Percentiles rank a stretch among this genome's conserved stretches.
phyloP scores from a whole-genome alignment of 2,329 filamentous ascomycete species.

The Diaporthe australafricana region DNA sequence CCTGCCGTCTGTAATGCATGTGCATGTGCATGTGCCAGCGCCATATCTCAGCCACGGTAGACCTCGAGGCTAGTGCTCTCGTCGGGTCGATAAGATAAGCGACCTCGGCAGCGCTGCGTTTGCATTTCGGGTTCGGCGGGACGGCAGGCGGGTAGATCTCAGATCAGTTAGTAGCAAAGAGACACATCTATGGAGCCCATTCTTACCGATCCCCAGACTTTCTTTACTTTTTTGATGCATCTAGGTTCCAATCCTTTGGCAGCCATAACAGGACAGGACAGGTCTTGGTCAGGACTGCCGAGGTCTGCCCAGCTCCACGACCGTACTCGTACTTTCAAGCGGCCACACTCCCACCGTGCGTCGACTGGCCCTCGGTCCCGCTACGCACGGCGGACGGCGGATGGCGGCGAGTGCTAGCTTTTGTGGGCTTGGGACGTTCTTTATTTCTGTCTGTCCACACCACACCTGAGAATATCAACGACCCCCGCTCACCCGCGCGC shows the following conservation, averaged over 20 bases:
- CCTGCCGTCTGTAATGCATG: background rate
- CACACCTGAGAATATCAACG: constrained; percentile 4
- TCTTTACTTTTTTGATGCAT: background rate
- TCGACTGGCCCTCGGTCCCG: background rate
- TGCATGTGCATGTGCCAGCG: background rate
- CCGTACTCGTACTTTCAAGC: background rate
- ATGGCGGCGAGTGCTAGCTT: constrained; percentile 12
- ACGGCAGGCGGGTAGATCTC: constrained; percentile 23
- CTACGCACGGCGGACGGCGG: background rate
- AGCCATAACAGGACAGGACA: background rate
- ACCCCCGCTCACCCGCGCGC: constrained; percentile 3
- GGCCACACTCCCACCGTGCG: constrained; percentile 8
- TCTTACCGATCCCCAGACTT: constrained; percentile 12
- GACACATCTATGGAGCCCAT: constrained; percentile 13
- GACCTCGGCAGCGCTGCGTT: constrained; percentile 12
- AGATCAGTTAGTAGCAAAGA: constrained; percentile 4
- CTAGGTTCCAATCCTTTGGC: background rate
- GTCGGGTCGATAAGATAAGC: constrained; percentile 32
- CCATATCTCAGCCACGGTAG: background rate
- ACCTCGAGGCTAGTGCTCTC: background rate
- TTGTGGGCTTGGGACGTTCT: constrained; percentile 21
- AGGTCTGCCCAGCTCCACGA: background rate
- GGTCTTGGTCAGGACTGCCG: background rate
- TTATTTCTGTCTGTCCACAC: background rate
- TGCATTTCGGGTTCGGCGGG: constrained; percentile 19